Evolutionary conservation across 2,329 filamentous ascomycete genomes (phyloP).

Genomic region (Pseudogymnoascus sp.): DNA sequence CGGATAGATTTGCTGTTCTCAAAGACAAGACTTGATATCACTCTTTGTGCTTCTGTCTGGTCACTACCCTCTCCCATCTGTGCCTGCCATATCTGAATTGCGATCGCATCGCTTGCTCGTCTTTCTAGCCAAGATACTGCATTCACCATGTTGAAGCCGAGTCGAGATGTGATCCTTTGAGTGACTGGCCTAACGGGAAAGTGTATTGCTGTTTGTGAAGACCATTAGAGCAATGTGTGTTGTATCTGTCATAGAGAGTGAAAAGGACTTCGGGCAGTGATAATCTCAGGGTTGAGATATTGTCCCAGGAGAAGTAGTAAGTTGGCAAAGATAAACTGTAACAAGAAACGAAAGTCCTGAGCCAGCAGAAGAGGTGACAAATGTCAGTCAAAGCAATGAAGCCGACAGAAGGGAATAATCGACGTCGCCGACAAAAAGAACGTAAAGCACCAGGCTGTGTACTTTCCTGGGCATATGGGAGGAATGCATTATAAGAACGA

Average conservation of each 20-base stretch:
- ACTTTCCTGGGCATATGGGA: not conserved
- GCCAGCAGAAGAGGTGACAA: constrained; percentile 5
- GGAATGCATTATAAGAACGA: constrained; percentile 9
- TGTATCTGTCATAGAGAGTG: not conserved
- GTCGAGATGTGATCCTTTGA: not conserved
- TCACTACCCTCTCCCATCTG: not conserved
- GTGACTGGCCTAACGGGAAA: constrained; percentile 5
- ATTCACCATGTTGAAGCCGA: constrained; percentile 4
- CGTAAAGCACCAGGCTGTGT: constrained; percentile 7
- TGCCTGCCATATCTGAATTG: constrained; percentile 5
- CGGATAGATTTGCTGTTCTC: constrained; percentile 46
- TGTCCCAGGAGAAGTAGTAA: not conserved
- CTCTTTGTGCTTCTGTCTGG: constrained; percentile 1
- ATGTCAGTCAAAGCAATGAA: constrained; percentile 1
- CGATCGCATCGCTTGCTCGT: constrained; percentile 1
- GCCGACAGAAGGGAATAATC: not conserved
- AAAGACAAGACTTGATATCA: constrained; percentile 28
- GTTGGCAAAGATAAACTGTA: not conserved
- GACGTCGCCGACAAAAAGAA: constrained; percentile 1
- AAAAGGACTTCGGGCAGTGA: not conserved
- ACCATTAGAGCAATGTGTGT: constrained; percentile 6
- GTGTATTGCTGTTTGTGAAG: not conserved
- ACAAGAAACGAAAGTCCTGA: constrained; percentile 4
- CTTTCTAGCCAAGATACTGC: not conserved
- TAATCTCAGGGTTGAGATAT: not conserved